Evolutionary conservation across 306 rosid genomes (phyloP).

Genomic region (Purshia tridentata): DNA sequence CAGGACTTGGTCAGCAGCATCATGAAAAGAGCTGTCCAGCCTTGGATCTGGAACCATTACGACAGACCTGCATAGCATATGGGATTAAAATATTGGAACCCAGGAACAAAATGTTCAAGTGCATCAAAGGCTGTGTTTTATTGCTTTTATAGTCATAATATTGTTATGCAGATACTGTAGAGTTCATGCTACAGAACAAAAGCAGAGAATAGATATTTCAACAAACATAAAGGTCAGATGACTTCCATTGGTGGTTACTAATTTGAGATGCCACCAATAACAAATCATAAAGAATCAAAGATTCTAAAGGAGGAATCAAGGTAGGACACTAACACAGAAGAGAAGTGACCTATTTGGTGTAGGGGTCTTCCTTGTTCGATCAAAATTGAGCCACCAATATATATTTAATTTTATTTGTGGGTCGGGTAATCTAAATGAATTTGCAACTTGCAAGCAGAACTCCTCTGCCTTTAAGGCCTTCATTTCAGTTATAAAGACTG

Average conservation of each 20-base stretch:
- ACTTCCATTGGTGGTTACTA: not conserved
- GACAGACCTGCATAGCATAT: conserved; percentile 53
- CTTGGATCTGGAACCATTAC: conserved; percentile 95
- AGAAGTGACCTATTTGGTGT: not conserved
- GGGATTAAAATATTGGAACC: conserved; percentile 16
- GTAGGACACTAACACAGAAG: not conserved
- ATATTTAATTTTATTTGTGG: not conserved
- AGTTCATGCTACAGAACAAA: not conserved
- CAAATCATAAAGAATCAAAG: not conserved
- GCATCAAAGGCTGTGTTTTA: not conserved
- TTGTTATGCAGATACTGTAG: not conserved
- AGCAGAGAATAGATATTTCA: no score
- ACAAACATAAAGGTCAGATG: not conserved
- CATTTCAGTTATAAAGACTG: not conserved
- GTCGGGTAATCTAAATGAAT: not conserved
- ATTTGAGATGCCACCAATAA: not conserved
- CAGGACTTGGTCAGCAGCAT: conserved; percentile 72
- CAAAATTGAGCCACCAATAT: not conserved
- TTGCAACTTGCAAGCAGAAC: conserved; percentile 2
- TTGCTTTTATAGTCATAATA: not conserved
- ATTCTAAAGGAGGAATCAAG: not conserved
- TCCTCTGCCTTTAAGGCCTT: not conserved
- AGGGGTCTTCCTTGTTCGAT: not conserved
- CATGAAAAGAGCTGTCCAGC: conserved; percentile 64
- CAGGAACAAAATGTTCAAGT: conserved; percentile 6